Percentiles rank a stretch among this genome's conserved stretches.
phyloP scores from a whole-genome alignment of 768 basidiomycete genomes.

The Baorangia bicolor region DNA sequence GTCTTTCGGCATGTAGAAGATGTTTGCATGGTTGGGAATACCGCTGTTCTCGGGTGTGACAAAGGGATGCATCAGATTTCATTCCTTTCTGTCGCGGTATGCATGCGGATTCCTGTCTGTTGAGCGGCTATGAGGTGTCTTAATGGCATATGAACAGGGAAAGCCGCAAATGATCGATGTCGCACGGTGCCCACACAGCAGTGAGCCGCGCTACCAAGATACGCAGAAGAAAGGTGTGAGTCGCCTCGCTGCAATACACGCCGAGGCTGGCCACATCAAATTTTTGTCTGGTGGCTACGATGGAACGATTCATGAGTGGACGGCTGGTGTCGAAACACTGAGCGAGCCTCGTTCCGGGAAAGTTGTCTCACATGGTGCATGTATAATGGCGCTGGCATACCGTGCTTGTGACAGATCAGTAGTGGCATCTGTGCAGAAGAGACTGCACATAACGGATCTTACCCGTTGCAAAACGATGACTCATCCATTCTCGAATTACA shows the following conservation, averaged over 20 bases:
- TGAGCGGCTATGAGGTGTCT: slow-evolving; percentile 22
- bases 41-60: slow-evolving; percentile 44
- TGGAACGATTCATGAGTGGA: slow-evolving; percentile 44
- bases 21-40: slow-evolving; percentile 42
- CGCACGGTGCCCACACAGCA: slow-evolving; percentile 33
- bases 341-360: slow-evolving; percentile 25
- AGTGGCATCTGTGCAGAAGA: slow-evolving; percentile 36
- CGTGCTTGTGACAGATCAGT: slow-evolving; percentile 34
- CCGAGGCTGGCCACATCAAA: slow-evolving; percentile 28
- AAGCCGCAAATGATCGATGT: slow-evolving; percentile 34
- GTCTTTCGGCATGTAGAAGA: slow-evolving; percentile 45
- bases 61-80: slow-evolving; percentile 44
- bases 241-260: slow-evolving; percentile 41
- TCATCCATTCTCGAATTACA: slow-evolving; percentile 37
- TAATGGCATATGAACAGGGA: slow-evolving; percentile 29
- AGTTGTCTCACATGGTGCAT: slow-evolving; percentile 31
- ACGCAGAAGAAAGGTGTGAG: slow-evolving; percentile 36
- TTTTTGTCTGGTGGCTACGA: slow-evolving; percentile 54
- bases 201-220: slow-evolving; percentile 23
- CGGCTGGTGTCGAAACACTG: slow-evolving; percentile 20
- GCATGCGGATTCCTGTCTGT: slow-evolving; percentile 28
- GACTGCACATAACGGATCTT: slow-evolving; percentile 39
- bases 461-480: slow-evolving; percentile 31
- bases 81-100: slow-evolving; percentile 36
- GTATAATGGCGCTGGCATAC: slow-evolving; percentile 41